These are phyloP conservation scores for Diaporthe vaccinii DNA, from an alignment of 2,329 filamentous ascomycete genomes.

Conservation along the genomic window DNA sequence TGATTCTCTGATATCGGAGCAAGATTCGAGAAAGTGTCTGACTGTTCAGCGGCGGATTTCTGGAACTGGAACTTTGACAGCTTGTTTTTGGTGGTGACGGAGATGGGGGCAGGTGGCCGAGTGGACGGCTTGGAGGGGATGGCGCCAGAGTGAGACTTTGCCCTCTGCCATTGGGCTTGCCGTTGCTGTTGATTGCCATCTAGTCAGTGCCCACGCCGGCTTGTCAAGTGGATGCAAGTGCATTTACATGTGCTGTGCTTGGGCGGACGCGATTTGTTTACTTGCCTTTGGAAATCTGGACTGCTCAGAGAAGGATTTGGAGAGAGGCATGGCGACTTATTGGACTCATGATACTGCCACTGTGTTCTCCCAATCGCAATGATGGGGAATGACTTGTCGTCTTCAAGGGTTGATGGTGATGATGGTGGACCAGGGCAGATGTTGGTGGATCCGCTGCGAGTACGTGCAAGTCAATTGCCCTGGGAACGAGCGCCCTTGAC, in stretches of 20 bases:
- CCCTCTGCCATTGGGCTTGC: slow-evolving; percentile 66
- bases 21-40: neutral
- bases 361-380: neutral
- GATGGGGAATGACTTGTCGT: slow-evolving; percentile 11
- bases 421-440: neutral
- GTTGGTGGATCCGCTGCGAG: slow-evolving; percentile 2
- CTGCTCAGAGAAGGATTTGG: slow-evolving; percentile 58
- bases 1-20: neutral
- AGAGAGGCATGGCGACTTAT: slow-evolving; percentile 52
- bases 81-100: slow-evolving; percentile 72
- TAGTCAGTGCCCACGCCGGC: neutral
- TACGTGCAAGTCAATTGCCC: slow-evolving; percentile 31
- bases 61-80: slow-evolving; percentile 70
- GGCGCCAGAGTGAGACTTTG: slow-evolving; percentile 61
- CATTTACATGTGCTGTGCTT: neutral
- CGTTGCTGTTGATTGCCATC: slow-evolving; percentile 46
- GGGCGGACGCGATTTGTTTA: slow-evolving; percentile 28
- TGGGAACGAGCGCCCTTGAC: slow-evolving; percentile 19
- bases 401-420: neutral
- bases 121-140: slow-evolving; percentile 52
- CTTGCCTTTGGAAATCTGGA: slow-evolving; percentile 49
- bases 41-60: slow-evolving; percentile 48
- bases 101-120: slow-evolving; percentile 60
- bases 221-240: neutral
- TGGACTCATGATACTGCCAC: slow-evolving; percentile 43